Evolutionary conservation across 345 rosid species (phyloP), one percentile per base, ranked within the genome.

Genomic region (Euclidium syriacum): DNA sequence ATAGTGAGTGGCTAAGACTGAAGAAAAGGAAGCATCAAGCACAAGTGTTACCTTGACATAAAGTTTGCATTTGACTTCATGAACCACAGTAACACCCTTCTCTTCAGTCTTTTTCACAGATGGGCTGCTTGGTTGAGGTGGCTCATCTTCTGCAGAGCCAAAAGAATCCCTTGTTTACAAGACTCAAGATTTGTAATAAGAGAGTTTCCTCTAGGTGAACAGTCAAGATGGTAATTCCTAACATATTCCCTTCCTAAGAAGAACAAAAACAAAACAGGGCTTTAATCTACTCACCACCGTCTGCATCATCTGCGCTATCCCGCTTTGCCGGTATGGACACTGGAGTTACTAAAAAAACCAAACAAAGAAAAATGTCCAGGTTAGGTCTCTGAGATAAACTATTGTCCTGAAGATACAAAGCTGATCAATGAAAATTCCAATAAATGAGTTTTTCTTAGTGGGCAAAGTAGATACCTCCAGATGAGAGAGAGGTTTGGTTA

Each of bases 51-150:
- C 99, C 95, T 87, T 94, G 22, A 94, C 88, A 73, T 90, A 94
- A 58, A 94, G 85, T 75, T 94, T 94, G 85, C 97, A 90, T 75
- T 94, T 94, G 65, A 90, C 95, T 75, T 94, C 96, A 76, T 94
- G 97, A 64, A 87, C 92, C 19, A 83, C 80, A 58, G 80, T 61
- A 51, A 83, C 74, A 43, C 96, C 99, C 70, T 81, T 75, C 74
- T 94, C 97, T 70, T 83, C 90, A n/a, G 88, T 69, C 78, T 85
- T 94, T 75, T 90, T 83, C 58, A 94, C 79, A 30, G 97, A 94
- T 62, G 97, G 96, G 66, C 97, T 94, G 80, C 90, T 77, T 64
- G 99, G 99, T 52, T 77, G 88, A 65, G 83, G 84, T 61, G 64
- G 47, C 36, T 87, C 90, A 70, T 84, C 82, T 67, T 78, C 99